A percentile compares a stretch with the other conserved stretches of the same genome.
These are phyloP conservation scores for Starmerella bombicola DNA, from an alignment of 805 yeast species.

Conservation along the genomic window DNA sequence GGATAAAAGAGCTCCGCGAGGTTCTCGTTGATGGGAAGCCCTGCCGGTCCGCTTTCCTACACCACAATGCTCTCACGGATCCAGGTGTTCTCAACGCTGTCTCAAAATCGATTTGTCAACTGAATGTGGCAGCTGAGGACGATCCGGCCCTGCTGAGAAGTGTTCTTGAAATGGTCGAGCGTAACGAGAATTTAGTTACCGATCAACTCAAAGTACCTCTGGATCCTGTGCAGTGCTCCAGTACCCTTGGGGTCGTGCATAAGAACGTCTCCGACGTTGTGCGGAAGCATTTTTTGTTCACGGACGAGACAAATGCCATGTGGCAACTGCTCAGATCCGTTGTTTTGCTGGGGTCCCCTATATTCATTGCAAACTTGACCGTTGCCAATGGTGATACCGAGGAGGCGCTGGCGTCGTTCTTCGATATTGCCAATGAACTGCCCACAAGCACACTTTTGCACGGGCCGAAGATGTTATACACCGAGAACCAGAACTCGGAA, in stretches of 20 bases:
- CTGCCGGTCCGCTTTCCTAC: not conserved
- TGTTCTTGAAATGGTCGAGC: constrained; percentile 2
- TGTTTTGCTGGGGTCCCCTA: constrained; percentile 13
- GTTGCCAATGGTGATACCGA: constrained; percentile 1
- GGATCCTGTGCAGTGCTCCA: not conserved
- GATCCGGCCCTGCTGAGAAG: not conserved
- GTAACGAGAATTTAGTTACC: not conserved
- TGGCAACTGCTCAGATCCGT: constrained; percentile 6
- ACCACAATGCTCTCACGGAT: not conserved
- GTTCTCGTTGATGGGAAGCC: not conserved
- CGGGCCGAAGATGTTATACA: not conserved
- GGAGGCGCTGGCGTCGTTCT: not conserved
- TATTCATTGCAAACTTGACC: constrained; percentile 5
- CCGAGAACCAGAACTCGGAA: not conserved
- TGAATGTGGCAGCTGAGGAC: not conserved
- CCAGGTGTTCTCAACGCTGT: not conserved
- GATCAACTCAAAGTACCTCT: constrained; percentile 3
- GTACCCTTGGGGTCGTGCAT: not conserved
- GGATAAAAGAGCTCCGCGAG: not conserved
- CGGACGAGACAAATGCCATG: constrained; percentile 3
- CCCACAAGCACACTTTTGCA: not conserved
- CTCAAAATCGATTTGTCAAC: not conserved
- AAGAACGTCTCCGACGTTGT: not conserved
- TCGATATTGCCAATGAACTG: not conserved
- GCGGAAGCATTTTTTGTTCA: not conserved